phyloP scores from a whole-genome alignment of 1,284 basidiomycete species.

The Jaminaea rosea region DNA sequence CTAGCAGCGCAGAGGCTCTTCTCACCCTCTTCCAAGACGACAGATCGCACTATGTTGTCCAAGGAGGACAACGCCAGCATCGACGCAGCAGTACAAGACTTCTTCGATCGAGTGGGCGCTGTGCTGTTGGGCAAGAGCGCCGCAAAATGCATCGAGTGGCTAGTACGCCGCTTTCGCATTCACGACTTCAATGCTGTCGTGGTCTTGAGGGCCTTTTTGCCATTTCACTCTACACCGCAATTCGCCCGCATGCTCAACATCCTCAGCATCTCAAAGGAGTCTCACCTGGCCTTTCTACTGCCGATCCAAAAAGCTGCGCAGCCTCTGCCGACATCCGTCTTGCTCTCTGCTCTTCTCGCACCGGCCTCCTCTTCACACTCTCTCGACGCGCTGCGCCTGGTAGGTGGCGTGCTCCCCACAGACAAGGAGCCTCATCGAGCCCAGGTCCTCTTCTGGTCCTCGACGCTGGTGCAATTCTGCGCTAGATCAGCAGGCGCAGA shows the following conservation, averaged over 20 bases:
- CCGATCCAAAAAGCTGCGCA: slow-evolving; percentile 31
- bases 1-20: slow-evolving; percentile 64
- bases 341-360: slow-evolving; percentile 34
- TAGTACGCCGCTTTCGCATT: slow-evolving; percentile 82
- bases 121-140: slow-evolving; percentile 73
- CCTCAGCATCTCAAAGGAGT: slow-evolving; percentile 59
- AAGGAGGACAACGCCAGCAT: slow-evolving; percentile 60
- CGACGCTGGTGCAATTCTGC: slow-evolving; percentile 66
- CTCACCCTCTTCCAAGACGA: slow-evolving; percentile 64
- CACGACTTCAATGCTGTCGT: slow-evolving; percentile 83
- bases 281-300: slow-evolving; percentile 24
- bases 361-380: slow-evolving; percentile 49
- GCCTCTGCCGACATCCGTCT: slow-evolving; percentile 31
- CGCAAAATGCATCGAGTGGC: slow-evolving; percentile 87
- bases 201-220: slow-evolving; percentile 75
- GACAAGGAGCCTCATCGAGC: slow-evolving; percentile 57
- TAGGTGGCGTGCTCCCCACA: slow-evolving; percentile 58
- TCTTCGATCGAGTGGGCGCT: slow-evolving; percentile 65
- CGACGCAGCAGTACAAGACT: slow-evolving; percentile 57
- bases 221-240: slow-evolving; percentile 89
- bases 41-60: slow-evolving; percentile 73
- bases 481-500: slow-evolving; percentile 15
- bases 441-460: slow-evolving; percentile 73
- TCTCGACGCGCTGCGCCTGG: slow-evolving; percentile 59
- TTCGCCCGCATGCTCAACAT: slow-evolving; percentile 89